Percentiles rank a stretch among this genome's conserved stretches.
Conservation (phyloP, 495 filamentous ascomycete species). For the Podospora anserina region DNA sequence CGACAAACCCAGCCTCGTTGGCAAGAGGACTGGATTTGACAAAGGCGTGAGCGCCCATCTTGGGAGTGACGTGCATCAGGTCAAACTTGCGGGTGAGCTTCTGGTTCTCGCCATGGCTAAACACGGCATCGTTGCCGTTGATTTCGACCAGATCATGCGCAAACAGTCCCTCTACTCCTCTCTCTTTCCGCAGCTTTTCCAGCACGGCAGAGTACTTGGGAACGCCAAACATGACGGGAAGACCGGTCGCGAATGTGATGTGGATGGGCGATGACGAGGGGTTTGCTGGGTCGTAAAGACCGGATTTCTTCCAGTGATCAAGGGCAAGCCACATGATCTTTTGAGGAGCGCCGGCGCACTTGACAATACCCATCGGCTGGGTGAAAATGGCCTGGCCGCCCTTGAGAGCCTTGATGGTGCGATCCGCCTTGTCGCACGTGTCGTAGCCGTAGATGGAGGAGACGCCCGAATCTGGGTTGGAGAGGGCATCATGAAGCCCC, state of each 20-base stretch:
- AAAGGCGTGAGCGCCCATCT: slow-evolving; percentile 60
- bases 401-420: slow-evolving; percentile 52
- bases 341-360: slow-evolving; percentile 68
- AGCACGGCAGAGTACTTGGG: slow-evolving; percentile 64
- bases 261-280: slow-evolving; percentile 49
- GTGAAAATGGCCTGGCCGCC: slow-evolving; percentile 65
- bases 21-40: slow-evolving; percentile 57
- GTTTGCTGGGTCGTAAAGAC: slow-evolving; percentile 51
- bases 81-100: slow-evolving; percentile 55
- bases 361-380: slow-evolving; percentile 62
- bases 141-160: slow-evolving; percentile 62
- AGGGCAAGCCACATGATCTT: slow-evolving; percentile 71
- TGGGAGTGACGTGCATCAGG: slow-evolving; percentile 59
- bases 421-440: slow-evolving; percentile 56
- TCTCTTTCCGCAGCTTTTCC: slow-evolving; percentile 58
- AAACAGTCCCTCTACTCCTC: slow-evolving; percentile 64
- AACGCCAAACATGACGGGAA: slow-evolving; percentile 64
- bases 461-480: slow-evolving; percentile 52
- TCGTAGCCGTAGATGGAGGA: slow-evolving; percentile 66
- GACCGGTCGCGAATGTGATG: slow-evolving; percentile 62
- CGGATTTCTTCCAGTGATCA: slow-evolving; percentile 60
- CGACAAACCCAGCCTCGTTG: slow-evolving; percentile 60
- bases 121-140: slow-evolving; percentile 55
- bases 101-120: slow-evolving; percentile 40
- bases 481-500: slow-evolving; percentile 59